Evolutionary conservation across 441 rosid genomes (phyloP), one percentile per base, ranked within the genome.

Genomic region (Populus trichocarpa): DNA sequence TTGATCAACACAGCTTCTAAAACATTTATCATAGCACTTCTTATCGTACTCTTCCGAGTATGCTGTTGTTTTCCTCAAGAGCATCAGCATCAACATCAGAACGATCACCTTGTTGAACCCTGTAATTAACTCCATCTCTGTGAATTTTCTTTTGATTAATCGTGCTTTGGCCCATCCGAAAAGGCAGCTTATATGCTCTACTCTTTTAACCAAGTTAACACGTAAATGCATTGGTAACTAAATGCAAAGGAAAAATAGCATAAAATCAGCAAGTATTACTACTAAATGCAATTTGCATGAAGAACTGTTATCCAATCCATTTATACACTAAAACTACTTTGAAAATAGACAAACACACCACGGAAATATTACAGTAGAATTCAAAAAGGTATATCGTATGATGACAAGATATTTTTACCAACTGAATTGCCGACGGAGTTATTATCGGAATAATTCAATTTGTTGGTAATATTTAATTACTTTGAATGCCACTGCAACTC

Each of bases 361-460:
- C 20, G 57, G 0, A 38, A n/a, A n/a, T n/a, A 38, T 38, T 2
- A 38, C 40, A 36, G 40, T 36, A 1, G 2, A 2, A 36, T 9
- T 38, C 32, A 30, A 30, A 30, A 30, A 30, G 3, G 4, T 30
- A 30, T 3, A 3, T 30, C 0, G 32, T 30, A 38, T 0, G 0
- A 1, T 38, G 46, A 2, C 3, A 38, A 38, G 4, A 10, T 10
- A 8, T 38, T 38, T 38, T 2, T 38, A 38, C 0, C 13, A 38
- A 38, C 0, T 2, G 0, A 38, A 38, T 38, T 38, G 0, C 13
- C 0, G 0, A 38, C 0, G 0, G 3, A 10, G 1, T 38, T 38
- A 38, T 0, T 2, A 38, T 38, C 4, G 2, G 3, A 38, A 38
- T 38, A 38, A 10, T 38, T 38, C 0, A 38, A 38, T 38, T 0